Evolutionary conservation across 441 rosid genomes (phyloP), one percentile per base, ranked within the genome.

Genomic region (Sinapis alba): DNA sequence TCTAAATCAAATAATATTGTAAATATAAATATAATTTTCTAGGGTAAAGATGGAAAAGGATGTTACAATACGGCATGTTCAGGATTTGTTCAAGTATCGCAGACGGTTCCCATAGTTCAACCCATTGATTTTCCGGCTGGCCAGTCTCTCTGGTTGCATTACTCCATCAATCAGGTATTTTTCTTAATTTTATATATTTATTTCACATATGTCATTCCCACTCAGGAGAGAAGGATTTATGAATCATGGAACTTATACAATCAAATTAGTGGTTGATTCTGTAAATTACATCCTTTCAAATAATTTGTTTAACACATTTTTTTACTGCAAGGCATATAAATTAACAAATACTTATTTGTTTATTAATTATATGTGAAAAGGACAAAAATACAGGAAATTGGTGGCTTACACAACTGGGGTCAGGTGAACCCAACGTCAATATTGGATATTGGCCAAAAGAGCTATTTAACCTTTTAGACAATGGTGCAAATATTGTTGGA

Each of bases 21-120:
- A 19, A 18, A 23, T n/a, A 16, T 65, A 27, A 50, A 66, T 23
- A 18, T 27, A 1, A 24, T 50, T 60, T 51, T 66, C 6, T 24
- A 69, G 73, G 73, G 64, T n/a, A 57, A 56, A 21, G 24, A 36
- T 32, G 73, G 73, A 38, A 38, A 13, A n/a, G 38, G 36, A 13
- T 69, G 64, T 58, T 69, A 69, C 54, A 69, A 69, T 38, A 56
- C 54, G 0, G 43, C 32, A 23, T 69, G 73, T 56, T 2, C 20
- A 21, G 64, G 73, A 16, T 69, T 69, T 69, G 54, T 69, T 56
- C 73, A 69, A 36, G 53, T 69, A n/a, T 34, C 64, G 1, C 1
- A 36, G 1, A 21, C 1, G 3, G 0, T 34, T 57, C 73, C 64
- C 16, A 54, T 69, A 23, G 27, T 30, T 1, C 6, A 23, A 23